phyloP scores from a whole-genome alignment of 2,329 filamentous ascomycete species.

The Grosmannia serpens region DNA sequence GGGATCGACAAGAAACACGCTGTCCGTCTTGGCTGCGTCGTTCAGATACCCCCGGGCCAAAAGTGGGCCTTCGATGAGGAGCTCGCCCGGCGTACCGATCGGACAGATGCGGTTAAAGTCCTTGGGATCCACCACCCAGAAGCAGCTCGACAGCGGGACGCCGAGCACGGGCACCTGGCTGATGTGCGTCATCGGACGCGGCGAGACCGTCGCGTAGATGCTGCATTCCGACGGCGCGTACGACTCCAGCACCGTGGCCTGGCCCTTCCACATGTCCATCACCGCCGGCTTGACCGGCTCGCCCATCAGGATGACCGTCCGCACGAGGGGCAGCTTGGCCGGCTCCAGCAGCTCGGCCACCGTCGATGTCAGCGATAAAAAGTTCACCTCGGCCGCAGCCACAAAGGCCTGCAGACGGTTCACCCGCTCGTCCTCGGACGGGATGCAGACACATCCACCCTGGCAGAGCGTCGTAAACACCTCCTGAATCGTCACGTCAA shows the following conservation, averaged over 20 bases:
- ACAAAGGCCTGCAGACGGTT: neutral
- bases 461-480: constrained; percentile 41
- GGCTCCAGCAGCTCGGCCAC: constrained; percentile 35
- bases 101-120: constrained; percentile 39
- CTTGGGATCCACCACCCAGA: constrained; percentile 41
- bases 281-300: neutral
- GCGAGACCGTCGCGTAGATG: no score
- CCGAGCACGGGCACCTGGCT: constrained; percentile 36
- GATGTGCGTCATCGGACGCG: constrained; percentile 35
- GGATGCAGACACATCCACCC: constrained; percentile 50
- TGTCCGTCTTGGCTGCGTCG: constrained; percentile 1
- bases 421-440: constrained; percentile 15
- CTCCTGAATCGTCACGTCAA: constrained; percentile 42
- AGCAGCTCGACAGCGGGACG: no score
- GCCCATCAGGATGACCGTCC: constrained; percentile 32
- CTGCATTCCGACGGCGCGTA: constrained; percentile 35
- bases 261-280: constrained; percentile 28
- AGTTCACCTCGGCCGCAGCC: constrained; percentile 25
- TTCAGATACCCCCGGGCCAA: constrained; percentile 23
- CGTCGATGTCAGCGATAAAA: constrained; percentile 28
- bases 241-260: constrained; percentile 34
- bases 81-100: constrained; percentile 43
- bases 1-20: constrained; percentile 2
- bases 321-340: constrained; percentile 27
- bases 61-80: constrained; percentile 48